Conservation (phyloP, 176 grass and related monocot genomes). For the Oryza officinalis region DNA sequence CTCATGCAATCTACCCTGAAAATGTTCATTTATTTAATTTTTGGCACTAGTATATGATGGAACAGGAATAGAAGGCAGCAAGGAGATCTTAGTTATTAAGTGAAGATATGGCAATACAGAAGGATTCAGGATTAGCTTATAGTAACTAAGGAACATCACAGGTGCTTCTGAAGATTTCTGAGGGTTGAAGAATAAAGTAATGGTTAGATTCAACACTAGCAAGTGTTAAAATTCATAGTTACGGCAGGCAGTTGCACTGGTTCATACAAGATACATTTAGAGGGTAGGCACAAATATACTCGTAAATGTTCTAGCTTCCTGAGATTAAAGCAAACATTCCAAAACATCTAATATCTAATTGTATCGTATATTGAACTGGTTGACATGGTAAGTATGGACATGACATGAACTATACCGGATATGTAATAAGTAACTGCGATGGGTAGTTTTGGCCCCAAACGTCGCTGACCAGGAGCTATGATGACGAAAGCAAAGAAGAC, state of each 20-base stretch:
- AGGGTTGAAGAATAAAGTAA: not conserved
- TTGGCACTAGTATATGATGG: not conserved
- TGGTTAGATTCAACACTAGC: not conserved
- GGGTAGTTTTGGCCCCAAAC: not conserved
- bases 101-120: not conserved
- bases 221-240: not conserved
- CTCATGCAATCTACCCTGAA: constrained; percentile 83
- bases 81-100: not conserved
- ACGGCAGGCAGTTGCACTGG: not conserved
- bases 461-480: not conserved
- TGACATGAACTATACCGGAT: not conserved
- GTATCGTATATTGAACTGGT: not conserved
- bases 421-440: not conserved
- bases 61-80: not conserved
- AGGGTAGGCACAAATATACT: not conserved
- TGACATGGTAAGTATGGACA: not conserved
- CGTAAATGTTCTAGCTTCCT: not conserved
- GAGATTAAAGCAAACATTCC: constrained; percentile 19
- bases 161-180: not conserved
- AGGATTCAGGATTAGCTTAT: not conserved
- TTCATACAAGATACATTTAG: constrained; percentile 9
- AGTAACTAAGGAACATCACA: not conserved
- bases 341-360: constrained; percentile 10
- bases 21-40: constrained; percentile 20
- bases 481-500: not conserved